Evolutionary conservation across 768 basidiomycete species (phyloP).

Genomic region (Hortiboletus campestris): DNA sequence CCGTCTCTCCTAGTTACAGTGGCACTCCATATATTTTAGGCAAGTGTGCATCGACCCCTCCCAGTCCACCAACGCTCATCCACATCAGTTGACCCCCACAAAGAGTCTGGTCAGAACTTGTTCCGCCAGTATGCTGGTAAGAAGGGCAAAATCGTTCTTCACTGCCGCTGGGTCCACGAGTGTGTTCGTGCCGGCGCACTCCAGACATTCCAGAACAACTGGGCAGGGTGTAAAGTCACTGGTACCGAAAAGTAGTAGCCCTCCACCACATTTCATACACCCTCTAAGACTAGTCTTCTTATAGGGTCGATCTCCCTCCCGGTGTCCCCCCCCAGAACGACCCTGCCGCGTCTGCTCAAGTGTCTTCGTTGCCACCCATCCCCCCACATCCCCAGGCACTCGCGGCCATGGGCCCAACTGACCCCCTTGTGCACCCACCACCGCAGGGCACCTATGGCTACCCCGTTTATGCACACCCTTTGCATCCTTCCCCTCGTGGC

Average conservation of each 20-base stretch:
- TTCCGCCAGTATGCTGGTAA: slow-evolving; percentile 78
- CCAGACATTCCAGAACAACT: slow-evolving; percentile 73
- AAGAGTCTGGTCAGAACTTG: slow-evolving; percentile 75
- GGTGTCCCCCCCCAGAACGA: slow-evolving; percentile 22
- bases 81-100: slow-evolving; percentile 68
- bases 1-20: slow-evolving; percentile 72
- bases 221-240: slow-evolving; percentile 79
- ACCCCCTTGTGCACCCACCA: slow-evolving; percentile 31
- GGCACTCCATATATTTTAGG: slow-evolving; percentile 79
- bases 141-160: slow-evolving; percentile 76
- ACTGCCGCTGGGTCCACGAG: slow-evolving; percentile 72
- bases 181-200: slow-evolving; percentile 68
- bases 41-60: slow-evolving; percentile 34
- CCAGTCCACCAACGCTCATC: slow-evolving; percentile 1
- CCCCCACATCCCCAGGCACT: slow-evolving; percentile 29
- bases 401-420: slow-evolving; percentile 27
- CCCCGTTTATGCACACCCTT: slow-evolving; percentile 40
- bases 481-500: slow-evolving; percentile 37
- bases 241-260: slow-evolving; percentile 66
- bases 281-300: neutral
- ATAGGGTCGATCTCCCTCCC: slow-evolving; percentile 27
- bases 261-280: neutral
- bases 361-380: slow-evolving; percentile 25
- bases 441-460: slow-evolving; percentile 30
- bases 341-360: slow-evolving; percentile 24